These are phyloP conservation scores for Auricularia sp. DNA, from an alignment of 768 basidiomycete species.

Conservation along the genomic window DNA sequence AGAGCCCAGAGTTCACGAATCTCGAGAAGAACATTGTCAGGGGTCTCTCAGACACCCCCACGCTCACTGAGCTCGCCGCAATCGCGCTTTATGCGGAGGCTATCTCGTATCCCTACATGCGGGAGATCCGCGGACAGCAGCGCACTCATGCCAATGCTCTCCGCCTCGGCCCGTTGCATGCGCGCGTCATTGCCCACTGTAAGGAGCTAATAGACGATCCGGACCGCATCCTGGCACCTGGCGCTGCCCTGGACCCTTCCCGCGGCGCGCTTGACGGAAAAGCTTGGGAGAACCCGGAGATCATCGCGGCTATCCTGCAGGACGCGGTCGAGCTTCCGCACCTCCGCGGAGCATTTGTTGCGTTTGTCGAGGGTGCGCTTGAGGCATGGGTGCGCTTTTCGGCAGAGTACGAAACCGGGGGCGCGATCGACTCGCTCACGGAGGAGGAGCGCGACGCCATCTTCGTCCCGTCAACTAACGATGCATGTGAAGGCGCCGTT, in stretches of 20 bases:
- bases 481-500: constrained; percentile 22
- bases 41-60: constrained; percentile 13
- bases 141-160: constrained; percentile 14
- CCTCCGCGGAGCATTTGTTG: constrained; percentile 6
- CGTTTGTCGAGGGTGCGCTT: constrained; percentile 14
- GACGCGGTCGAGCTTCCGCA: neutral
- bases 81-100: constrained; percentile 14
- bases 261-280: constrained; percentile 11
- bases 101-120: constrained; percentile 19
- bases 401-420: constrained; percentile 16
- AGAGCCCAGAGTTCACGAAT: constrained; percentile 12
- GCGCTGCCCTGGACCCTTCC: neutral
- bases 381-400: constrained; percentile 17
- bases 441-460: constrained; percentile 13
- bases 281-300: constrained; percentile 7
- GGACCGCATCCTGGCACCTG: constrained; percentile 10
- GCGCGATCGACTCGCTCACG: constrained; percentile 10
- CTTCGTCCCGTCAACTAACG: constrained; percentile 23
- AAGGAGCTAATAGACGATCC: constrained; percentile 13
- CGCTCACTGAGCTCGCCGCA: constrained; percentile 15
- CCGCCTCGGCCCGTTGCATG: constrained; percentile 15
- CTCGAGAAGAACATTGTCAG: constrained; percentile 19
- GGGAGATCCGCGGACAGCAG: constrained; percentile 10
- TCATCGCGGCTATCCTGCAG: constrained; percentile 8
- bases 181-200: constrained; percentile 9